phyloP scores from a whole-genome alignment of 2,329 filamentous ascomycete genomes.

The Dactylella cylindrospora region DNA sequence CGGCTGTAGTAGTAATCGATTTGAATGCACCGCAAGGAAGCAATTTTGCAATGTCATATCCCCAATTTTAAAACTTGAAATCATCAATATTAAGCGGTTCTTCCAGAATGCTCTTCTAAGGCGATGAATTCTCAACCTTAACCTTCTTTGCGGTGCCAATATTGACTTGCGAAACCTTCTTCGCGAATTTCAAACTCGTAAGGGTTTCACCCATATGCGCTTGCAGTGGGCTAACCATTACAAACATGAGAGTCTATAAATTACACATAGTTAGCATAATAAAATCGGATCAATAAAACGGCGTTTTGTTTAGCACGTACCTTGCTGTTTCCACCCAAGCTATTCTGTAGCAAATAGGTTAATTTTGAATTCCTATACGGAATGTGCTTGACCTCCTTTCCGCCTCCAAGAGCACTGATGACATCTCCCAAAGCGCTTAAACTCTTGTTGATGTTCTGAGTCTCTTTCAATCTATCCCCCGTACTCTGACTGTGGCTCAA shows the following conservation, averaged over 20 bases:
- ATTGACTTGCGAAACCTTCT: constrained; percentile 85
- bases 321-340: constrained; percentile 89
- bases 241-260: constrained; percentile 83
- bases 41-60: neutral
- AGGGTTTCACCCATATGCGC: constrained; percentile 88
- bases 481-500: constrained; percentile 83
- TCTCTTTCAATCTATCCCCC: constrained; percentile 86
- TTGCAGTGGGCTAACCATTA: constrained; percentile 93
- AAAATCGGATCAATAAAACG: neutral
- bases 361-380: constrained; percentile 95
- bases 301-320: constrained; percentile 3
- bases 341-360: constrained; percentile 93
- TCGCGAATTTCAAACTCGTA: constrained; percentile 92
- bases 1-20: neutral
- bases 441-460: constrained; percentile 95
- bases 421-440: constrained; percentile 91
- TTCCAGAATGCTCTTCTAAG: constrained; percentile 16
- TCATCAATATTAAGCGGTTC: neutral
- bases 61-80: neutral
- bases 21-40: neutral
- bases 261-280: constrained; percentile 10
- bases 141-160: constrained; percentile 83
- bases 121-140: constrained; percentile 34
- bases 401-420: constrained; percentile 84
- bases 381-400: constrained; percentile 74